Percentiles rank a stretch among this genome's conserved stretches.
These are phyloP conservation scores for Achlya hypogyna DNA, from an alignment of 352 stramenopile genomes.

Conservation along the genomic window DNA sequence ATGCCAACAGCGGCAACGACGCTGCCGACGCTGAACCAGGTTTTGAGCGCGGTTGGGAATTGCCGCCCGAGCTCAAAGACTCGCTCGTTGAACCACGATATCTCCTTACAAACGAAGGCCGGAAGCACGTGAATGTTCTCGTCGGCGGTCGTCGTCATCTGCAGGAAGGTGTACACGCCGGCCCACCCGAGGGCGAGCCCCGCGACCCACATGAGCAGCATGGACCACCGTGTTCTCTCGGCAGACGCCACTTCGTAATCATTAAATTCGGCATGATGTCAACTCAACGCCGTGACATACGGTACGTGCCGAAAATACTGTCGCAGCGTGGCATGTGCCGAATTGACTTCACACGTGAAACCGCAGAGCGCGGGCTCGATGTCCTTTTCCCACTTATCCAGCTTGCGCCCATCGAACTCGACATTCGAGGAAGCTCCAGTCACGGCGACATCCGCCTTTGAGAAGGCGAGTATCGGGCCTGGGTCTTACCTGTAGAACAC, in stretches of 20 bases:
- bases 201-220: background rate
- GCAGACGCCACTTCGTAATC: no score
- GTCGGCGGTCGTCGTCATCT: background rate
- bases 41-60: constrained; percentile 10
- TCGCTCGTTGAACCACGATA: constrained; percentile 6
- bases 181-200: background rate
- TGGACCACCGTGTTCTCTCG: no score
- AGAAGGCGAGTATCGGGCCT: background rate
- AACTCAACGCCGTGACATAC: no score
- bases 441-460: background rate
- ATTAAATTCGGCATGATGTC: no score
- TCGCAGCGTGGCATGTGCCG: background rate
- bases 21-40: constrained; percentile 12
- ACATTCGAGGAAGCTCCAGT: background rate
- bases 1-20: constrained; percentile 1
- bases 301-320: background rate
- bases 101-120: constrained; percentile 3
- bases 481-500: constrained; percentile 10
- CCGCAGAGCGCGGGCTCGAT: background rate
- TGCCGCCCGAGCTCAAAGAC: constrained; percentile 8
- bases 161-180: background rate
- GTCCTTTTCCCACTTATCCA: constrained; percentile 9
- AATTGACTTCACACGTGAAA: background rate
- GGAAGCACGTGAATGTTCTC: background rate
- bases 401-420: background rate